Base-by-base conservation (phyloP, 2,329 filamentous ascomycete genomes). In the Cryphonectria carpinicola region DNA sequence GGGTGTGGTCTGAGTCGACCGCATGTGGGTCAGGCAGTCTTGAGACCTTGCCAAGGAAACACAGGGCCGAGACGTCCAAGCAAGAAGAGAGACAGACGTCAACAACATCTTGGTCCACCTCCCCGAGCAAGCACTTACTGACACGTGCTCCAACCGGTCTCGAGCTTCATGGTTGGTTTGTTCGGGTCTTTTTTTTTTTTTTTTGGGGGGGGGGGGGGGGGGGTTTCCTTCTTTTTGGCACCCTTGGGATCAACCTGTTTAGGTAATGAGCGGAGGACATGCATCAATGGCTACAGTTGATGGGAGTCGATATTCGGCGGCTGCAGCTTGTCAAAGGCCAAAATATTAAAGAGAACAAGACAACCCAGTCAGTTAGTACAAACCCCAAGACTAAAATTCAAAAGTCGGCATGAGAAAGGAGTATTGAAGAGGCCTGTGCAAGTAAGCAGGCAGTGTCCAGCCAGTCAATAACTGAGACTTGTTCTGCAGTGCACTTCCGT, bases 11-110 rank as follows among this genome's bases (percentile, higher is more conserved):
- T 73, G 71, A 19, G 25, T 65, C n/a, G 63, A 52, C 19, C 54
- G 65, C 62, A 72, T 69, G 76, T 74, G 77, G 77, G 76, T 79
- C 76, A 77, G 74, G 77, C 77, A 77, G 65, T 77, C 75, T 77
- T 80, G 79, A 80, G 77, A 81, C 80, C 74, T 62, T 76, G 80
- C 79, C 79, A 81, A 81, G 80, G 70, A 67, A 52, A 69, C 63
- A 68, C 43, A 49, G 60, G 41, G 63, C 64, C 63, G 46, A 58
- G 61, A 65, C 39, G 41, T 60, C 39, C 39, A 68, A 63, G 66
- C 63, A 65, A 28, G 43, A 10, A 5, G 25, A 22, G 22, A 49
- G 8, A 43, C 11, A 49, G 8, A 43, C 2, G 19, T 35, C 35
- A 37, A 13, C 28, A n/a, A 14, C 13, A 25, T 19, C 28, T 43